Conservation (phyloP, 768 basidiomycete species). For the Mycena rebaudengoi region DNA sequence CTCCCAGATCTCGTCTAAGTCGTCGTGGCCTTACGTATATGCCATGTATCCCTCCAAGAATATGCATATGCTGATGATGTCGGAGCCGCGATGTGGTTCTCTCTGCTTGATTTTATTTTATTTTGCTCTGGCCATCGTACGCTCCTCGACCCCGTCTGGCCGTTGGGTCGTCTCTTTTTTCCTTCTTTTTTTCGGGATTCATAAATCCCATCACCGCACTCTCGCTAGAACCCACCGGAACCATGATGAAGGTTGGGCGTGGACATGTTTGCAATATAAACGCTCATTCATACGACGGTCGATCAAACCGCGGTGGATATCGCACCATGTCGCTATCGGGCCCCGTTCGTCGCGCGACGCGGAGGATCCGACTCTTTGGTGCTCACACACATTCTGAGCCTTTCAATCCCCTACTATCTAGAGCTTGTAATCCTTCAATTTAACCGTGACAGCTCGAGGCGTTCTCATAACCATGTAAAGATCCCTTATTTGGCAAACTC, state of each 20-base stretch:
- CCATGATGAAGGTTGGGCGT: constrained; percentile 87
- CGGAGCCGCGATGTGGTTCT: too few species aligned
- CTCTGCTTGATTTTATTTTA: too few species aligned
- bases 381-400: too few species aligned
- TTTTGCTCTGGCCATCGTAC: too few species aligned
- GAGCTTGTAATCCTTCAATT: too few species aligned
- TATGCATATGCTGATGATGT: neutral
- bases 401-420: too few species aligned
- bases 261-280: constrained; percentile 91
- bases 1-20: constrained; percentile 24
- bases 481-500: too few species aligned
- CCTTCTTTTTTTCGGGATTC: neutral
- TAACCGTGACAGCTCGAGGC: too few species aligned
- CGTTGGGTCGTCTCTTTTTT: constrained; percentile 13
- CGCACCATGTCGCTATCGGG: constrained; percentile 84
- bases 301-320: constrained; percentile 67
- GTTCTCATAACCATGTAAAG: too few species aligned
- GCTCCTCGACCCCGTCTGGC: too few species aligned
- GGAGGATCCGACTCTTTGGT: constrained; percentile 76
- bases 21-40: neutral
- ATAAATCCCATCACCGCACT: constrained; percentile 73
- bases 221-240: constrained; percentile 94
- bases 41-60: neutral
- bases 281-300: constrained; percentile 49
- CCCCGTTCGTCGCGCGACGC: constrained; percentile 68